phyloP scores from a whole-genome alignment of 83 land plant species.

The Picea mariana region DNA sequence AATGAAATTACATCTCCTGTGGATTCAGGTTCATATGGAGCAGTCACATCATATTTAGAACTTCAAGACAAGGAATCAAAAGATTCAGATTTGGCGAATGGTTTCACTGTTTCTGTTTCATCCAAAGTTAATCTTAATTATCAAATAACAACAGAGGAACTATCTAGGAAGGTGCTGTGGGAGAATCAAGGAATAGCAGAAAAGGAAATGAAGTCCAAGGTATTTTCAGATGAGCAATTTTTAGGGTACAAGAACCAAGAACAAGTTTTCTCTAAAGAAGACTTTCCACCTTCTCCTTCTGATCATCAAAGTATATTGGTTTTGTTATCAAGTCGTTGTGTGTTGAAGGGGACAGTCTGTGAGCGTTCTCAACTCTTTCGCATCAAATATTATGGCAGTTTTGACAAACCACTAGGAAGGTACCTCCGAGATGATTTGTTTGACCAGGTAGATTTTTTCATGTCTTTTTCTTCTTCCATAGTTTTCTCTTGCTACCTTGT shows the following conservation, averaged over 20 bases:
- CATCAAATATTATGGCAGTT: constrained; percentile 90
- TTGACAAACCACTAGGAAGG: constrained; percentile 93
- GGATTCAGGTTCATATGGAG: too few species aligned
- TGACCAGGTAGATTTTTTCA: constrained; percentile 55
- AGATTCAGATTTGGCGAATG: too few species aligned
- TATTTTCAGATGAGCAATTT: too few species aligned
- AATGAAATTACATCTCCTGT: too few species aligned
- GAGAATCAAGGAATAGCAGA: too few species aligned
- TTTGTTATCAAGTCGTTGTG: constrained; percentile 72
- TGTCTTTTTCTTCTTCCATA: neutral
- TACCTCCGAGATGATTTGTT: constrained; percentile 80
- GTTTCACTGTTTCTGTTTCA: too few species aligned
- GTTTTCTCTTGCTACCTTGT: neutral
- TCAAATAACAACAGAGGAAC: too few species aligned
- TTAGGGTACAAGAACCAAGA: neutral
- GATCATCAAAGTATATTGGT: constrained; percentile 91
- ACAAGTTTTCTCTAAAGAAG: constrained; percentile 44
- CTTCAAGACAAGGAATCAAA: too few species aligned
- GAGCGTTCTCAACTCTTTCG: constrained; percentile 76
- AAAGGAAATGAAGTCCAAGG: too few species aligned
- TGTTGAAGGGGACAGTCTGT: constrained; percentile 78
- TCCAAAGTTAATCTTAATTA: too few species aligned
- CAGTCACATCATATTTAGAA: too few species aligned
- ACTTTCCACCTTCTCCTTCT: constrained; percentile 56
- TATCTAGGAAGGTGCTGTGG: too few species aligned